A percentile compares a stretch with the other conserved stretches of the same genome.
Evolutionary conservation across 2,329 filamentous ascomycete genomes (phyloP).

Genomic region (Dactylella cylindrospora): DNA sequence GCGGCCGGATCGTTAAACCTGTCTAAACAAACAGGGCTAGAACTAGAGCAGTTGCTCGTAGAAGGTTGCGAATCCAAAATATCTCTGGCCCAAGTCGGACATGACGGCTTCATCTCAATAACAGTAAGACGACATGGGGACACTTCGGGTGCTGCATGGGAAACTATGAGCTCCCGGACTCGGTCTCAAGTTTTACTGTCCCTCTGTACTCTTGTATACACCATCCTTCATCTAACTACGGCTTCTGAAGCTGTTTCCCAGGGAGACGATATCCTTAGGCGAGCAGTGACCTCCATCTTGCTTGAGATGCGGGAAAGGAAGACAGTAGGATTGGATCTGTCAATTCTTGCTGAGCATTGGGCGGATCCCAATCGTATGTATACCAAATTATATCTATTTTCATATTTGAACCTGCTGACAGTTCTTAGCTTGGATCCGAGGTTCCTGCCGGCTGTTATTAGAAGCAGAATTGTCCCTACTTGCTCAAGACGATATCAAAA

Average conservation of each 20-base stretch:
- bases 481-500: slow-evolving; percentile 18
- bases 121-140: slow-evolving; percentile 6
- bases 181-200: slow-evolving; percentile 30
- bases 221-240: slow-evolving; percentile 26
- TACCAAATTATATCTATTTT: not conserved
- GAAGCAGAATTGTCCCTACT: slow-evolving; percentile 23
- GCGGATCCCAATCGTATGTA: slow-evolving; percentile 30
- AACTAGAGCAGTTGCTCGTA: slow-evolving; percentile 25
- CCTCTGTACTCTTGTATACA: slow-evolving; percentile 29
- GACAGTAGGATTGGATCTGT: slow-evolving; percentile 23
- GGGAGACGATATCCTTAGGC: slow-evolving; percentile 26
- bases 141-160: slow-evolving; percentile 5
- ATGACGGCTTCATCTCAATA: slow-evolving; percentile 19
- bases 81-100: slow-evolving; percentile 21
- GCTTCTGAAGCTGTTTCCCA: slow-evolving; percentile 26
- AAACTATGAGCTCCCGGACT: slow-evolving; percentile 20
- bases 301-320: slow-evolving; percentile 1
- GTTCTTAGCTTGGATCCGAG: slow-evolving; percentile 42
- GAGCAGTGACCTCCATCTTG: slow-evolving; percentile 17
- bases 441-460: slow-evolving; percentile 28
- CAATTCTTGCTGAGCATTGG: slow-evolving; percentile 30
- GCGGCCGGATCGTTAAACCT: too few relatives aligned
- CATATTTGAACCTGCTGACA: slow-evolving; percentile 13
- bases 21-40: not conserved
- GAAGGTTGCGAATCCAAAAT: slow-evolving; percentile 15